Evolutionary conservation across 495 filamentous ascomycete species (phyloP).

Genomic region (Penicillium pancosmium): DNA sequence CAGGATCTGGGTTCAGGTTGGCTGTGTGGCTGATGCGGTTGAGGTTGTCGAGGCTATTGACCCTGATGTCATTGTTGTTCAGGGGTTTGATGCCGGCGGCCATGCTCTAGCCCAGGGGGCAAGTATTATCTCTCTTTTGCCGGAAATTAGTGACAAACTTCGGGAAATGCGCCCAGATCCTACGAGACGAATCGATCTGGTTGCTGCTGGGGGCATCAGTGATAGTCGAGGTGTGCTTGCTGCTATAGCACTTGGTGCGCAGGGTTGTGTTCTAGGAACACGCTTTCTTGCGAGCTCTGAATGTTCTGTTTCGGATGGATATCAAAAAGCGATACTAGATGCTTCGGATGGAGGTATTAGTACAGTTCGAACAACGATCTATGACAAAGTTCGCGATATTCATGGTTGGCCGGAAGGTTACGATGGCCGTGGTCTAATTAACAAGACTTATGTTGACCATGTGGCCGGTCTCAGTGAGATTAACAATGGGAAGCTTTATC

Average conservation of each 20-base stretch:
- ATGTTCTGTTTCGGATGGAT: constrained; percentile 57
- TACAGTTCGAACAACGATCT: constrained; percentile 66
- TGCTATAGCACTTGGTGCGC: constrained; percentile 63
- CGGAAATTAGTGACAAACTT: constrained; percentile 60
- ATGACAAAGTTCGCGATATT: constrained; percentile 66
- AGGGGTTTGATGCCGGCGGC: constrained; percentile 74
- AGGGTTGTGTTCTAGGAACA: constrained; percentile 69
- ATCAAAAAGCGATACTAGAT: constrained; percentile 58
- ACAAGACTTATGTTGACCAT: constrained; percentile 49
- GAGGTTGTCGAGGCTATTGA: constrained; percentile 37
- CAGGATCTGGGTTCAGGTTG: constrained; percentile 70
- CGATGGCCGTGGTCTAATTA: constrained; percentile 62
- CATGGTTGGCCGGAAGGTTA: constrained; percentile 64
- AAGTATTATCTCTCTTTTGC: constrained; percentile 56
- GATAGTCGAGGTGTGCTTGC: constrained; percentile 66
- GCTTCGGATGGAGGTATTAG: constrained; percentile 63
- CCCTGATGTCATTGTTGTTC: constrained; percentile 69
- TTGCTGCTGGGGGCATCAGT: constrained; percentile 72
- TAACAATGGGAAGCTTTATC: background rate
- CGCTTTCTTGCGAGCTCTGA: constrained; percentile 64
- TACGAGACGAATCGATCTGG: constrained; percentile 32
- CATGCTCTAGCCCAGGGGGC: constrained; percentile 63
- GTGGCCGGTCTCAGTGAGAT: background rate
- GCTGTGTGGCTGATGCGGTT: constrained; percentile 60
- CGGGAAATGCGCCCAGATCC: background rate